These are phyloP conservation scores for Sungouiozyma ichnusensis DNA, from an alignment of 805 yeast genomes.

Conservation along the genomic window DNA sequence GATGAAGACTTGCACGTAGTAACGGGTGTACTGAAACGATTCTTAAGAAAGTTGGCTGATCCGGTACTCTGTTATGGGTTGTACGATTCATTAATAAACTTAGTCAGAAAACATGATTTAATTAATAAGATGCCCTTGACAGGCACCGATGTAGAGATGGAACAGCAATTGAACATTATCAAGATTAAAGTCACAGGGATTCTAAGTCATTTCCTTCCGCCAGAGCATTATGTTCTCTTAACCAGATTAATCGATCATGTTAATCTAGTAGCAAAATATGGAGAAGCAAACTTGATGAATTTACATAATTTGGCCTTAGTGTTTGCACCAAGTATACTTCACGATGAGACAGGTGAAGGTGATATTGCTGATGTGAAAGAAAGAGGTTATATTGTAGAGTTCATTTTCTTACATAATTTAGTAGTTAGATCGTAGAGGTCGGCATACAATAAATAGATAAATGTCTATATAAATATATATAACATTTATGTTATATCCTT, in stretches of 20 bases:
- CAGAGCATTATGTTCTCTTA: conserved; percentile 53
- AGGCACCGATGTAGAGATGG: conserved; percentile 10
- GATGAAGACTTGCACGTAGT: conserved; percentile 72
- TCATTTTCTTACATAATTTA: conserved; percentile 33
- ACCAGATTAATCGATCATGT: conserved; percentile 54
- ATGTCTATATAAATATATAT: background rate
- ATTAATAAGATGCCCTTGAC: conserved; percentile 14
- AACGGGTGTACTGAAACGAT: conserved; percentile 78
- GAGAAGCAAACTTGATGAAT: conserved; percentile 66
- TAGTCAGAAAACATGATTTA: conserved; percentile 31
- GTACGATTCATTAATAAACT: conserved; percentile 56
- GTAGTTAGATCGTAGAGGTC: background rate
- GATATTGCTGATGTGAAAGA: conserved; percentile 80
- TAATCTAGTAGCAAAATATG: conserved; percentile 42
- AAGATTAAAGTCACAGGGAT: conserved; percentile 21
- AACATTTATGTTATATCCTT: conserved; percentile 44
- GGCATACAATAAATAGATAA: conserved; percentile 1
- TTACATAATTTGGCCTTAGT: conserved; percentile 77
- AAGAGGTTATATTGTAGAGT: conserved; percentile 69
- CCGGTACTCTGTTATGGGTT: conserved; percentile 66
- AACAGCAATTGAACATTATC: conserved; percentile 6
- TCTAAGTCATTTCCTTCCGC: conserved; percentile 39
- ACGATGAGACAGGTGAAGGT: conserved; percentile 67
- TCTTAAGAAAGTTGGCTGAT: conserved; percentile 71
- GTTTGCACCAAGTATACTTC: conserved; percentile 85